phyloP scores from a whole-genome alignment of 176 grass and related monocot species.

The Raddia guianensis region DNA sequence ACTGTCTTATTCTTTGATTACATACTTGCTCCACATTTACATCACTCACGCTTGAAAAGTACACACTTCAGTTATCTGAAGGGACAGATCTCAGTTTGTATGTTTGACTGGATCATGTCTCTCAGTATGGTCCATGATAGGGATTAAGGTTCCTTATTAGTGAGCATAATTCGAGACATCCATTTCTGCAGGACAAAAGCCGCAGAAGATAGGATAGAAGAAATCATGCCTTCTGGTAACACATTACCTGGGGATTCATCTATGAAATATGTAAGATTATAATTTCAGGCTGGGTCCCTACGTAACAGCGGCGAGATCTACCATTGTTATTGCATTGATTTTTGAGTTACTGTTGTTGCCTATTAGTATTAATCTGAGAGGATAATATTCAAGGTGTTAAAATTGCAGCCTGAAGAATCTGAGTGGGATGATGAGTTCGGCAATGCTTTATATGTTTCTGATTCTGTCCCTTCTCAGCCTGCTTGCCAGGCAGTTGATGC shows the following conservation, averaged over 20 bases:
- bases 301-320: constrained; percentile 5
- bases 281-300: neutral
- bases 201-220: constrained; percentile 63
- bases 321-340: constrained; percentile 23
- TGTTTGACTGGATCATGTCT: constrained; percentile 36
- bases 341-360: constrained; percentile 24
- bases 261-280: constrained; percentile 77
- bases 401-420: constrained; percentile 90
- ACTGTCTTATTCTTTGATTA: constrained; percentile 67
- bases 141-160: constrained; percentile 18
- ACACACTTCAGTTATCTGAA: constrained; percentile 22
- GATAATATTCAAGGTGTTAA: constrained; percentile 49
- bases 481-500: constrained; percentile 54
- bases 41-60: constrained; percentile 26
- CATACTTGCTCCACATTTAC: constrained; percentile 43
- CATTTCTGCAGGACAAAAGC: constrained; percentile 72
- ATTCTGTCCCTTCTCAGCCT: constrained; percentile 58
- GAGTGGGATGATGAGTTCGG: constrained; percentile 99
- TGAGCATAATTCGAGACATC: constrained; percentile 30
- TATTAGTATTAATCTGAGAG: constrained; percentile 3
- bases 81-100: constrained; percentile 6
- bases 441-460: constrained; percentile 80
- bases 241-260: constrained; percentile 62
- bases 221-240: constrained; percentile 52
- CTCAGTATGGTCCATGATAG: constrained; percentile 6